Evolutionary conservation across 768 basidiomycete genomes (phyloP).

Genomic region (Inosperma sp.): DNA sequence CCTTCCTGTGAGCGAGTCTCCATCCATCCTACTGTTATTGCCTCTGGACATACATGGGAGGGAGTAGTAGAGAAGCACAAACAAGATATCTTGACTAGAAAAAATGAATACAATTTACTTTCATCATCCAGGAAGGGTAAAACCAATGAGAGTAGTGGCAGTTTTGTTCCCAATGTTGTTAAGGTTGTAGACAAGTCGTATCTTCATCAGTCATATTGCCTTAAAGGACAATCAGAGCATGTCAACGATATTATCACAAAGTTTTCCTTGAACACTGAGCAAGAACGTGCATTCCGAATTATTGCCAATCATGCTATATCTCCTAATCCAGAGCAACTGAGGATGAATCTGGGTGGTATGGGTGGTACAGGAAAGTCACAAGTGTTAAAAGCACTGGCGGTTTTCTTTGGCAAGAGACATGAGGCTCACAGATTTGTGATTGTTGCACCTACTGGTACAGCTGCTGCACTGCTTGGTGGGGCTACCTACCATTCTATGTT

Average conservation of each 20-base stretch:
- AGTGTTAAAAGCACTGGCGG: constrained; percentile 23
- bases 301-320: constrained; percentile 21
- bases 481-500: constrained; percentile 12
- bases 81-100: constrained; percentile 4
- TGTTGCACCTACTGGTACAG: constrained; percentile 10
- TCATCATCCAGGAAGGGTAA: no score
- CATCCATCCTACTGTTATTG: background rate
- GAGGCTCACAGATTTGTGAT: constrained; percentile 7
- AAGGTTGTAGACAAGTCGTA: constrained; percentile 24
- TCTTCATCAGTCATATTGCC: constrained; percentile 14
- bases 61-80: constrained; percentile 6
- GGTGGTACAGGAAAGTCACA: constrained; percentile 33
- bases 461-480: constrained; percentile 8
- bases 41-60: constrained; percentile 11
- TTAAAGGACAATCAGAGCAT: background rate
- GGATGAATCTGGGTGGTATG: constrained; percentile 32
- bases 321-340: constrained; percentile 12
- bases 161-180: constrained; percentile 10
- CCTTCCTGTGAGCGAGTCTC: background rate
- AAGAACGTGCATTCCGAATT: constrained; percentile 24
- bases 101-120: constrained; percentile 1
- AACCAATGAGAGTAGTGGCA: background rate
- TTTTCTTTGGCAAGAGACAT: constrained; percentile 15
- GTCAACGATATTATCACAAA: constrained; percentile 1
- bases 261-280: constrained; percentile 23